Evolutionary conservation across 1,284 basidiomycete species (phyloP).

Genomic region (Melampsora americana): DNA sequence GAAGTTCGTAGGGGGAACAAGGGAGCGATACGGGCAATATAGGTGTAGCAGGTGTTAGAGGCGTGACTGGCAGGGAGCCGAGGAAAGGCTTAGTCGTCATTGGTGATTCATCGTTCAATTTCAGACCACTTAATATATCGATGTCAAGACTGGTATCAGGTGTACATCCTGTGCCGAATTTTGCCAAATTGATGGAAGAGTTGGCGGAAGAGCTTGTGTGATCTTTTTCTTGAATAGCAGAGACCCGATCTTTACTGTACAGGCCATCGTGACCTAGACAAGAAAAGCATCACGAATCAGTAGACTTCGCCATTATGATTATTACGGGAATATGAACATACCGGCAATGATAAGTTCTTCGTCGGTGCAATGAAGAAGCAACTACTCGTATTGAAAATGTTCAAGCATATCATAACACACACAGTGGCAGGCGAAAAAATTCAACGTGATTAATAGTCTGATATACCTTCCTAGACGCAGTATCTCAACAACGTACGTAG

Average conservation of each 20-base stretch:
- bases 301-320: neutral
- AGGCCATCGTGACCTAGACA: constrained; percentile 27
- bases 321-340: constrained; percentile 1
- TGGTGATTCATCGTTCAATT: neutral
- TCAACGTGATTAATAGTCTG: neutral
- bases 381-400: constrained; percentile 8
- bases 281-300: constrained; percentile 4
- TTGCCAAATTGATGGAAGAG: neutral
- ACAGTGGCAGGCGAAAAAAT: constrained; percentile 55
- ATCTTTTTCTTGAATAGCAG: constrained; percentile 19
- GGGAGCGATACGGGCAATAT: neutral
- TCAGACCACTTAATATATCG: neutral
- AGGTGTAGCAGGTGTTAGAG: neutral
- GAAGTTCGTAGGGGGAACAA: neutral
- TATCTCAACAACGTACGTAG: constrained; percentile 64
- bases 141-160: constrained; percentile 1
- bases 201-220: neutral
- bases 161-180: neutral
- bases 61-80: neutral
- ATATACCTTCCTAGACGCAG: neutral
- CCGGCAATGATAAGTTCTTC: constrained; percentile 41
- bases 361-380: constrained; percentile 34
- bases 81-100: neutral
- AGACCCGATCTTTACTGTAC: constrained; percentile 9
- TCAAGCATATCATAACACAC: constrained; percentile 57